Base-by-base conservation (phyloP, 176 grass and related monocot species). In the Phragmites australis region DNA sequence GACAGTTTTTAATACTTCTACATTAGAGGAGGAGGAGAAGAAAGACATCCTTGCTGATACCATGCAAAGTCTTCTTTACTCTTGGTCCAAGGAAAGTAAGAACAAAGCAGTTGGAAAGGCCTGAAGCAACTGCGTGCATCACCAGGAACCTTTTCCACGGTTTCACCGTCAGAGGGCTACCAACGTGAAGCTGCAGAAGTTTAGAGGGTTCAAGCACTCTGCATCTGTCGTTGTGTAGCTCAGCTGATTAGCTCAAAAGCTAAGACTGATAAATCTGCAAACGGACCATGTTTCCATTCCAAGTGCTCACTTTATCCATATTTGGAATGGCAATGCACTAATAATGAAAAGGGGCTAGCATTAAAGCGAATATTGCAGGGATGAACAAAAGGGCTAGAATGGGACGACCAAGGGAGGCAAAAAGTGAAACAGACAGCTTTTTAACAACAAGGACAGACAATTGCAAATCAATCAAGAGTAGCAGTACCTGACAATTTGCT, bases 71-170 rank as follows among this genome's bases (percentile, higher is more conserved):
- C 88, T 92, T 84, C 90, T 87, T 94, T 90, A 74, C 92, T 91
- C 86, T 78, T 71, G 53, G 68, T 57, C 45, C 61, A 99, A 91
- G 97, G 67, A 99, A 95, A 91, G 83, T 55, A 83, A 81, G 88
- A 84, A 98, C 84, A 87, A 70, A 30, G 51, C 42, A 70, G 82
- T 84, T 40, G 82, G 82, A 49, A 82, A 27, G 72, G 22, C 48
- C 82, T 76, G 49, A 89, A 67, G 83, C 83, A 78, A 78, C 58
- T 66, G 58, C 58, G 8, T 25, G 78, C 67, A 57, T 43, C 37
- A 8, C 39, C 72, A 65, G 29, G 59, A 65, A 40, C 23, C 29
- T 77, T 81, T 82, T 17, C 29, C 31, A 77, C 41, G 71, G 40
- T 58, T 81, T 71, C 70, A 89, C 25, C 8, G 44, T 37, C 59